Base-by-base conservation (phyloP, 108 stramenopile species). In the Cyclotella choctawhatcheeana region DNA sequence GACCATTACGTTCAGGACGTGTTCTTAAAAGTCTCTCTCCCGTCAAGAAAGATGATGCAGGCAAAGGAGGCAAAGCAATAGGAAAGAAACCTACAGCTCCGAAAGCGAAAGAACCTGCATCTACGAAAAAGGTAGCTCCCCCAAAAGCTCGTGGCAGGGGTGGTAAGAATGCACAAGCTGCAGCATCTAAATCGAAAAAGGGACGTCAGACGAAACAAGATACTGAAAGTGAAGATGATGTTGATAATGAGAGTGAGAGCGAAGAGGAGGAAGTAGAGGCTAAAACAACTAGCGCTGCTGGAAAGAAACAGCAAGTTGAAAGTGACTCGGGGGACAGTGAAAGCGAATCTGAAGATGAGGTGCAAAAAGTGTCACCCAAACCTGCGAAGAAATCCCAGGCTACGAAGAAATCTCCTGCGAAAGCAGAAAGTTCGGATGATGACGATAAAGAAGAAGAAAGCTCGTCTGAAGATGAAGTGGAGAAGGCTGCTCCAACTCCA, bases 21-120 rank as follows among this genome's bases (percentile, higher is more conserved):
- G 48, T 67, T 53, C 66, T 79, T 5, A 67, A 66, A 10, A 79
- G 78, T 47, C 66, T 79, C 10, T 79, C 78, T 13, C 78, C 78
- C 50, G 45, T 48, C 34, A 58, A 64, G 47, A 56, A 56, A n/a
- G 51, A 34, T 16, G 52, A 26, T 13, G 52, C 32, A 33, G 51
- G 27, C 56, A 25, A 37, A 2, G 44, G 26, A 30, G 33, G 16
- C 30, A 73, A 58, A 29, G 35, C 8, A 21, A 34, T 17, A 17
- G 71, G 35, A 37, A 53, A 21, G 21, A 78, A 67, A 48, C 52
- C 62, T 8, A 35, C 24, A 27, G 64, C 64, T 32, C n/a, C n/a
- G n/a, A 24, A 58, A 21, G 40, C 75, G 12, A 69, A 51, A 37
- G 34, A n/a, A 37, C 5, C 70, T 21, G 35, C 66, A 24, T 31